These are phyloP conservation scores for Fusarium albosuccineum DNA, from an alignment of 2,329 filamentous ascomycete genomes.

Conservation along the genomic window DNA sequence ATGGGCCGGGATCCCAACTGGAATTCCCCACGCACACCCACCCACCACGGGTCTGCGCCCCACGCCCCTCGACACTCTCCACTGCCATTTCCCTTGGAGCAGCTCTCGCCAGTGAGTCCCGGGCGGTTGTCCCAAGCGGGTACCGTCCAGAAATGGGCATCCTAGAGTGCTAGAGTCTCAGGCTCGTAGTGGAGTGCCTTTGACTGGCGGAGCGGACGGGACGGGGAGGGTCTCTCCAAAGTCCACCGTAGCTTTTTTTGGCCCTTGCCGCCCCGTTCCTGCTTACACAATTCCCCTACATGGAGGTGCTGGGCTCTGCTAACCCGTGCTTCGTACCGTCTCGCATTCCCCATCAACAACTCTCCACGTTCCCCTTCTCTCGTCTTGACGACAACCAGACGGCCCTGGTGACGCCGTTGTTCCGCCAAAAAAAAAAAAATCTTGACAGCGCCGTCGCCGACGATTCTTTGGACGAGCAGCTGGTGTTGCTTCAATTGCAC, in stretches of 20 bases:
- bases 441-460: slow-evolving; percentile 10
- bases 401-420: slow-evolving; percentile 40
- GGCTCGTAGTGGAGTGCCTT: slow-evolving; percentile 22
- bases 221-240: slow-evolving; percentile 33
- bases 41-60: slow-evolving; percentile 36
- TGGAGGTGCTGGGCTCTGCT: not conserved
- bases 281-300: slow-evolving; percentile 47
- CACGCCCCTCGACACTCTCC: slow-evolving; percentile 45
- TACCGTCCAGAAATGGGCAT: slow-evolving; percentile 34
- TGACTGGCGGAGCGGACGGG: slow-evolving; percentile 38
- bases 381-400: slow-evolving; percentile 39
- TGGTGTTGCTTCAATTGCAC: slow-evolving; percentile 44
- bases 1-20: slow-evolving; percentile 44
- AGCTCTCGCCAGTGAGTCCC: slow-evolving; percentile 39
- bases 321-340: slow-evolving; percentile 24
- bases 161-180: slow-evolving; percentile 37
- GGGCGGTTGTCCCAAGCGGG: slow-evolving; percentile 38
- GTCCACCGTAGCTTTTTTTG: slow-evolving; percentile 49
- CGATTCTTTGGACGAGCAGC: slow-evolving; percentile 37
- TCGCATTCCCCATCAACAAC: slow-evolving; percentile 41
- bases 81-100: slow-evolving; percentile 47
- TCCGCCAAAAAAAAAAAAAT: slow-evolving; percentile 13
- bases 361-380: slow-evolving; percentile 38
- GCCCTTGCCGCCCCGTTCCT: slow-evolving; percentile 44
- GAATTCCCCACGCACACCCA: slow-evolving; percentile 40